Conservation (phyloP, 2,329 filamentous ascomycete genomes). For the Sordariomycetes sp. region DNA sequence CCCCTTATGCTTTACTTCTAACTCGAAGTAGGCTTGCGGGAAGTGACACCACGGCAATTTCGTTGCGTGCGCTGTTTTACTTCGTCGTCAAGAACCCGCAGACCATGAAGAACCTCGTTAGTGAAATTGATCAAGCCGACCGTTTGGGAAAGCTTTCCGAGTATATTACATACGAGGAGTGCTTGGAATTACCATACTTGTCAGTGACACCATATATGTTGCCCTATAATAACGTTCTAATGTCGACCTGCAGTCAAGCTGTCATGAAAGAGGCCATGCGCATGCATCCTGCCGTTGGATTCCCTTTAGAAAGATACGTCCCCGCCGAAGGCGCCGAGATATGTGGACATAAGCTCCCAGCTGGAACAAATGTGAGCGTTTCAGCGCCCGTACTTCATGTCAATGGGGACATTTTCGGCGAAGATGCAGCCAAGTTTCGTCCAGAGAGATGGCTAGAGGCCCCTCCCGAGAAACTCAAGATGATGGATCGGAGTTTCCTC, state of each 20-base stretch:
- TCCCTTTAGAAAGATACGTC: conserved; percentile 35
- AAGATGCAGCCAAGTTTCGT: conserved; percentile 24
- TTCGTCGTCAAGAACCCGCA: conserved; percentile 24
- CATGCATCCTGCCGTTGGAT: conserved; percentile 33
- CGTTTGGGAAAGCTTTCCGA: conserved; percentile 5
- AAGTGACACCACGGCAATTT: conserved; percentile 37
- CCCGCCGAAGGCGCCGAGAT: conserved; percentile 31
- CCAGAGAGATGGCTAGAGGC: conserved; percentile 23
- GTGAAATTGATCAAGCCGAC: conserved; percentile 14
- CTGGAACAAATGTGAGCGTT: no score
- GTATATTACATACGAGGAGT: conserved; percentile 14
- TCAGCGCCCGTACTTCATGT: no score
- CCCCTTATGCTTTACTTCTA: conserved; percentile 15
- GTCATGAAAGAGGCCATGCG: conserved; percentile 41
- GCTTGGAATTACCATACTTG: conserved; percentile 16
- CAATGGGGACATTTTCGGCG: conserved; percentile 26
- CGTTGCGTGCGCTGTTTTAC: conserved; percentile 33
- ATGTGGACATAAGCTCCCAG: conserved; percentile 8
- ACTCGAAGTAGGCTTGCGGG: conserved; percentile 25
- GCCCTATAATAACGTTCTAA: no score
- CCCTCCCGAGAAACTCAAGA: no score
- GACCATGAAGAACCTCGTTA: conserved; percentile 10
- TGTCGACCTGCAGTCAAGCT: no score
- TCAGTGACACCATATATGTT: no score
- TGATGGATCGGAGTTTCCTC: no score